These are phyloP conservation scores for Aspergillus kassunensis DNA, from an alignment of 495 filamentous ascomycete species.

Conservation along the genomic window DNA sequence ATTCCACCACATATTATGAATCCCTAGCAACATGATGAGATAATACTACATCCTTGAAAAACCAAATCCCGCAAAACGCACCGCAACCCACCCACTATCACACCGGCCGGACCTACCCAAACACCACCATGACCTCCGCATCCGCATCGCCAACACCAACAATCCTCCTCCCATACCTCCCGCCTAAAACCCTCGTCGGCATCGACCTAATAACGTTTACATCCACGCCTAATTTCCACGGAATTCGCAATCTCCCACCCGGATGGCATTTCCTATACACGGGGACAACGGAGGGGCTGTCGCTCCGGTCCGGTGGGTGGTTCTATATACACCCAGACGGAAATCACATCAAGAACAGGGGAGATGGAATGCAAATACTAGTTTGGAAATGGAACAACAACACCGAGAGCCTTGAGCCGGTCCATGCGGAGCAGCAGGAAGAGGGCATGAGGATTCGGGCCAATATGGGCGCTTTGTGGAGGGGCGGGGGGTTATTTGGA, in stretches of 20 bases:
- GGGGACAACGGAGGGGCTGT: constrained; percentile 50
- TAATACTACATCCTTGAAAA: no score
- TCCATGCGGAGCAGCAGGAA: constrained; percentile 24
- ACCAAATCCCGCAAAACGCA: no score
- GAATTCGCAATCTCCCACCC: constrained; percentile 53
- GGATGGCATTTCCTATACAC: constrained; percentile 64
- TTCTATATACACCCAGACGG: constrained; percentile 47
- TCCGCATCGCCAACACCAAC: constrained; percentile 37
- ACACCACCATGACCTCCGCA: no score
- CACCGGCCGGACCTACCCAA: no score
- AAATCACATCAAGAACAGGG: constrained; percentile 7
- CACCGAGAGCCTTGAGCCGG: constrained; percentile 28
- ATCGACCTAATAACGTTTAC: constrained; percentile 54
- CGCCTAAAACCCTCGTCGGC: constrained; percentile 47
- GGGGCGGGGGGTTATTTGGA: constrained; percentile 37
- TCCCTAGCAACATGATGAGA: no score
- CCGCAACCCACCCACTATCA: not conserved
- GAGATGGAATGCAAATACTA: constrained; percentile 28
- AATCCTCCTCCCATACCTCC: constrained; percentile 45
- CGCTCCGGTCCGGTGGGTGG: constrained; percentile 59
- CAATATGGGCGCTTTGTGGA: constrained; percentile 40
- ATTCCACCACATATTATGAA: no score
- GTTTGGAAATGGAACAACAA: constrained; percentile 46
- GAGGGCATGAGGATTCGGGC: constrained; percentile 40
- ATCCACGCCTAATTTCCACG: constrained; percentile 52